Conservation (phyloP, 768 basidiomycete species). For the Russula virescens region DNA sequence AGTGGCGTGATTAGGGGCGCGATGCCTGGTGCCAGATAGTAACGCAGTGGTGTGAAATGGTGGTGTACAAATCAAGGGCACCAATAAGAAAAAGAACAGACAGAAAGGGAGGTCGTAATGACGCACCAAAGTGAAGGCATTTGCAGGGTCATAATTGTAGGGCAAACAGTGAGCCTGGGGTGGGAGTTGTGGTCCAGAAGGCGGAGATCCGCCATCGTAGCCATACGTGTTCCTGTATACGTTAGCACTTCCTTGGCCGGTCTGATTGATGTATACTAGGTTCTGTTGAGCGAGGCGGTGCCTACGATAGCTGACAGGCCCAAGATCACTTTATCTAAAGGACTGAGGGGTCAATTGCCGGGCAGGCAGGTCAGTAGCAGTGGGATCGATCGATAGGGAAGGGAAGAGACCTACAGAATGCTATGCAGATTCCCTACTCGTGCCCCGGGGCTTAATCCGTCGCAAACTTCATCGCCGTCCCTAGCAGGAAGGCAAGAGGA, state of each 20-base stretch:
- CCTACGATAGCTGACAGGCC: background rate
- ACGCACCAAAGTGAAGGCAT: background rate
- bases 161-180: background rate
- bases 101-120: background rate
- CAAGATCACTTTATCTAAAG: background rate
- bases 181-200: conserved; percentile 7
- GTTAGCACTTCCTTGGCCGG: background rate
- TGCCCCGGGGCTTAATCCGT: conserved; percentile 2
- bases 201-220: background rate
- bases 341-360: background rate
- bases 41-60: background rate
- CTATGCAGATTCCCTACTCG: background rate
- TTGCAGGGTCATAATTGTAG: background rate
- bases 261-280: background rate
- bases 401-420: background rate
- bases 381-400: background rate
- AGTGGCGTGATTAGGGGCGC: background rate
- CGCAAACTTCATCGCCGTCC: background rate
- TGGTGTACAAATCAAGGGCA: background rate
- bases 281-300: conserved; percentile 1
- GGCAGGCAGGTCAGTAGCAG: too few relatives aligned
- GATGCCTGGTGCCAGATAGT: background rate
- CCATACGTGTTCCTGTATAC: background rate
- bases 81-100: background rate
- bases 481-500: background rate